Base-by-base conservation (phyloP, 345 rosid genomes). In the Fremontodendron californicum region DNA sequence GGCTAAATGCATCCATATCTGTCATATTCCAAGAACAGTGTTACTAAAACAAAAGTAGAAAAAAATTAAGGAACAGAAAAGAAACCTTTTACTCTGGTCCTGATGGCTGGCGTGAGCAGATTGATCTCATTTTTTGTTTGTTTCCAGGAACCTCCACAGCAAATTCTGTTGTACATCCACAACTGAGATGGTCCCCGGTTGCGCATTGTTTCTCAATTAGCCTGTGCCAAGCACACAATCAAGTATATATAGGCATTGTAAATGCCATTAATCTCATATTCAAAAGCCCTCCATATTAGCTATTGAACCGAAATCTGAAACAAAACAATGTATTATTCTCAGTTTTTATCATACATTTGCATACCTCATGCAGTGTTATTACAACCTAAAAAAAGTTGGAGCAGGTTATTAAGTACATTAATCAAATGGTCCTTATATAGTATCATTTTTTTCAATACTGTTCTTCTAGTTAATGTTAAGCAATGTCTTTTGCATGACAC, bases 351-450 rank as follows among this genome's bases (percentile, higher is more conserved):
- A n/a, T 16, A n/a, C 70, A 55, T 71, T 49, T 57, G 82, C 68
- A 31, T 57, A 15, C 80, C 85, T 42, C 78, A 16, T 23, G 79
- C 82, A 42, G 54, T 58, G 48, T 21, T 74, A 21, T 49, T 74
- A 37, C 77, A 46, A 37, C 62, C 73, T 25, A 29, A 46, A 70
- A 58, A 37, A 70, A 52, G 18, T 21, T 60, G 63, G 82, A 54
- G 10, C 72, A 48, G 78, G 80, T 76, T 77, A 37, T 39, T 48
- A 0, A 46, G 12, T 18, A 49, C 9, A 46, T 46, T 23, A 68
- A 48, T 42, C 19, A 60, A 19, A 23, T 35, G 33, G 6, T 55
- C 9, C 16, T 48, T 54, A 18, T 27, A 2, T 23, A 19, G 15
- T 27, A 5, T 57, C 33, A 13, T 27, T 16, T 57, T 42, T 37